These are phyloP conservation scores for Phytophthora macrochlamydospora DNA, from an alignment of 352 stramenopile genomes.

Conservation along the genomic window DNA sequence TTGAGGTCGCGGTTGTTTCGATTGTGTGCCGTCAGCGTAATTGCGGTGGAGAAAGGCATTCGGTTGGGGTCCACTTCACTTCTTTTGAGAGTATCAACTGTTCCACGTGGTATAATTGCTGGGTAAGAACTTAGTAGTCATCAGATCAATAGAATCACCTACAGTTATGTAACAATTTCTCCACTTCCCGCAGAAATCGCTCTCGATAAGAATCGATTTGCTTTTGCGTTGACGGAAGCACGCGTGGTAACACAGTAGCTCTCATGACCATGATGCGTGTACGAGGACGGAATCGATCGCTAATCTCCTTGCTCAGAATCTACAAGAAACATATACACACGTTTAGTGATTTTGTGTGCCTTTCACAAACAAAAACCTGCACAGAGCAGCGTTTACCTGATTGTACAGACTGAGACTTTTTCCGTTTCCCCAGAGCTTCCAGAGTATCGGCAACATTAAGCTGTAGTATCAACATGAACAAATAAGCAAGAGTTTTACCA, in stretches of 20 bases:
- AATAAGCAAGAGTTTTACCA: not conserved
- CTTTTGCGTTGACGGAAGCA: constrained; percentile 56
- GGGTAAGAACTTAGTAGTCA: no score
- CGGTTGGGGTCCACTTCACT: constrained; percentile 60
- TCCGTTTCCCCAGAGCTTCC: constrained; percentile 64
- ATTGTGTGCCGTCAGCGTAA: constrained; percentile 69
- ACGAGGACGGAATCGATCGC: constrained; percentile 26
- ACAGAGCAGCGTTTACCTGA: constrained; percentile 28
- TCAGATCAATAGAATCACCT: constrained; percentile 14
- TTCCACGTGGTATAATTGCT: not conserved
- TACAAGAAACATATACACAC: constrained; percentile 12
- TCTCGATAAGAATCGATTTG: constrained; percentile 53
- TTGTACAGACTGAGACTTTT: constrained; percentile 61
- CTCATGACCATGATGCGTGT: constrained; percentile 64
- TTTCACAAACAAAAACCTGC: not conserved
- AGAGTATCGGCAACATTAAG: constrained; percentile 59
- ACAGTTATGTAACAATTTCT: constrained; percentile 42
- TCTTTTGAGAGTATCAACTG: constrained; percentile 37
- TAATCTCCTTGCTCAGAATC: constrained; percentile 31
- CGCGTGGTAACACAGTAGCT: constrained; percentile 64
- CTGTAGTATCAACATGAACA: constrained; percentile 25
- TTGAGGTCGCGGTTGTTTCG: constrained; percentile 76
- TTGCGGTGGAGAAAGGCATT: constrained; percentile 58
- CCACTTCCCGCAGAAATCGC: constrained; percentile 51
- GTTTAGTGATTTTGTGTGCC: not conserved